Evolutionary conservation across 176 grass and related monocot genomes (phyloP), one percentile per base, ranked within the genome.

Genomic region (Melocanna baccifera): DNA sequence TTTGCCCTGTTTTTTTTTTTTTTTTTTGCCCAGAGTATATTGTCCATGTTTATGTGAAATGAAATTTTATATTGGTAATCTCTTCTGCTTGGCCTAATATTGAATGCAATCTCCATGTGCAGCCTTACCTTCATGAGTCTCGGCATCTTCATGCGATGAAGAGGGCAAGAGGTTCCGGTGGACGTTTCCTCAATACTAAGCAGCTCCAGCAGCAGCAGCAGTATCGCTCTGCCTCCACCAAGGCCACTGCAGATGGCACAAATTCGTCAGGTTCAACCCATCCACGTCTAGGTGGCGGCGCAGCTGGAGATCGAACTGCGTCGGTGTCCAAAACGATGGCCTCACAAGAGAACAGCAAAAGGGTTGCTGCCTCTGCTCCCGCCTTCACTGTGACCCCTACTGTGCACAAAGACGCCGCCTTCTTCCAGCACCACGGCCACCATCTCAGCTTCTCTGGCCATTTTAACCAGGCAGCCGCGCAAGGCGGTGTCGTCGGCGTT

Each of bases 71-170:
- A 32, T 74, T 15, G 30, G 25, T 34, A 34, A 23, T 46, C 6
- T 2, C 30, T 9, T 76, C 9, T 23, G 4, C 5, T 62, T 69
- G 50, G 15, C 32, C 32, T 65, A 85, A 85, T 58, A 48, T 26
- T 37, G 6, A 51, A 34, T 37, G 30, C n/a, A 46, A 63, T 70
- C 25, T 83, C 25, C 69, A 62, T 76, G 9, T 58, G 13, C 90
- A 95, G 93, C 93, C 93, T 58, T 95, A 95, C 68, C 93, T 95
- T 68, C 93, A 95, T 10, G 93, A 95, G 50, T 95, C 93, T 75
- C 86, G 93, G 18, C 93, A 95, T 84, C 85, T 79, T 81, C 93
- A 95, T 56, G 93, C 90, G 3, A 92, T 95, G 90, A 95, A 95
- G 71, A 77, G 93, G 78, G 86, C 76, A 75, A 92, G 93, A 55